A percentile compares a stretch with the other conserved stretches of the same genome.
Evolutionary conservation across 768 basidiomycete genomes (phyloP).

Genomic region (Cystoderma amianthinum): DNA sequence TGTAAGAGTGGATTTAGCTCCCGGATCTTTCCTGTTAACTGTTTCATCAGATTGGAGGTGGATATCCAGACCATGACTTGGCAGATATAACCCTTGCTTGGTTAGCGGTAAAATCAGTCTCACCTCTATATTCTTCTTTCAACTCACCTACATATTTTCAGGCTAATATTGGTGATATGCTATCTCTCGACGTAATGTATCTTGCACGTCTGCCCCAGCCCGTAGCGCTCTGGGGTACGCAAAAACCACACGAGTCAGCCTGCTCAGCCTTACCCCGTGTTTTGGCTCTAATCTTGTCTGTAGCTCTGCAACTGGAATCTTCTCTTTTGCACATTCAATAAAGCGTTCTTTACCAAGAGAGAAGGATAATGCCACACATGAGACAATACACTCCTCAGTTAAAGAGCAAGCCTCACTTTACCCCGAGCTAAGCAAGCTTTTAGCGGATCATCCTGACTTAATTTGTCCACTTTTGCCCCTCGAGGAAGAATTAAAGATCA

Average conservation of each 20-base stretch:
- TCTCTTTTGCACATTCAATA: conserved; percentile 32
- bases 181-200: conserved; percentile 53
- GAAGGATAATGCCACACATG: conserved; percentile 41
- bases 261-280: background rate
- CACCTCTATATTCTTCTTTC: conserved; percentile 1
- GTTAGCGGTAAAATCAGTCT: conserved; percentile 44
- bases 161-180: conserved; percentile 49
- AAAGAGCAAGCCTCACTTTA: conserved; percentile 31
- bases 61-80: conserved; percentile 61
- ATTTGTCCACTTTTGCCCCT: conserved; percentile 37
- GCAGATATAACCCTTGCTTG: conserved; percentile 57
- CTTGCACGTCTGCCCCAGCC: conserved; percentile 42
- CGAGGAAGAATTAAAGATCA: conserved; percentile 41
- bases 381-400: conserved; percentile 58
- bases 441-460: conserved; percentile 37
- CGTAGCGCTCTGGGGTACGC: conserved; percentile 52
- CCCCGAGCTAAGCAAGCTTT: conserved; percentile 21
- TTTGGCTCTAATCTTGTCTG: conserved; percentile 2
- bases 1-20: conserved; percentile 17
- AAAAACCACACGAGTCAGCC: conserved; percentile 56
- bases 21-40: background rate
- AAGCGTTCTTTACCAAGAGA: conserved; percentile 41
- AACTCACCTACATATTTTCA: conserved; percentile 12
- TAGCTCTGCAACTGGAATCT: conserved; percentile 52
- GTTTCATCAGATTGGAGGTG: conserved; percentile 54